These are phyloP conservation scores for Globisporangium apiculatum DNA, from an alignment of 352 stramenopile genomes.

Conservation along the genomic window DNA sequence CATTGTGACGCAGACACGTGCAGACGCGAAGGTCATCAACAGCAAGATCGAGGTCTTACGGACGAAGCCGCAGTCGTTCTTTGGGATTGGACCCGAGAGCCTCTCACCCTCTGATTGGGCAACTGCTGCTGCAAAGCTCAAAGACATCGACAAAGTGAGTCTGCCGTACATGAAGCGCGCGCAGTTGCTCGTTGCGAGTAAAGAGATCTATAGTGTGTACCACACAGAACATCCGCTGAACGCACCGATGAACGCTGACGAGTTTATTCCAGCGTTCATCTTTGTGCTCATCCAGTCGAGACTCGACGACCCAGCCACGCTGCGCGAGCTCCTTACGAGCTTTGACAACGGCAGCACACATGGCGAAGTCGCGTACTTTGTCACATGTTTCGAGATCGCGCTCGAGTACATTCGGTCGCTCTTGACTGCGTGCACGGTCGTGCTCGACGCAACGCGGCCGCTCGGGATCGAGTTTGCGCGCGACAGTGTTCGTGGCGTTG, in stretches of 20 bases:
- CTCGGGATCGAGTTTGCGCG: slow-evolving; percentile 76
- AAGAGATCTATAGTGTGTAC: slow-evolving; percentile 80
- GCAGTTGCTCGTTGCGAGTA: slow-evolving; percentile 63
- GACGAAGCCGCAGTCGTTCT: slow-evolving; percentile 76
- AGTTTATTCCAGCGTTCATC: slow-evolving; percentile 86
- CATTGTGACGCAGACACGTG: slow-evolving; percentile 44
- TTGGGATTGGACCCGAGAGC: slow-evolving; percentile 66
- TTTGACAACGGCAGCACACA: slow-evolving; percentile 62
- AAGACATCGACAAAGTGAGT: slow-evolving; percentile 71
- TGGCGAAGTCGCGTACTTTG: slow-evolving; percentile 82
- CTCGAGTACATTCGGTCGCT: slow-evolving; percentile 85
- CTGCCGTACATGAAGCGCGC: slow-evolving; percentile 80
- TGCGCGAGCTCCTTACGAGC: slow-evolving; percentile 78
- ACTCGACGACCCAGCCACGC: slow-evolving; percentile 53
- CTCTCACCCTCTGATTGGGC: slow-evolving; percentile 56
- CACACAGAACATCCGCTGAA: slow-evolving; percentile 63
- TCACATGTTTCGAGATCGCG: slow-evolving; percentile 83
- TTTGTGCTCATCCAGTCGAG: slow-evolving; percentile 78
- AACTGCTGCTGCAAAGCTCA: slow-evolving; percentile 51
- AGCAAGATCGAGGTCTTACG: slow-evolving; percentile 80
- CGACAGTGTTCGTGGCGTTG: slow-evolving; percentile 36
- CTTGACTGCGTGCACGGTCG: slow-evolving; percentile 71
- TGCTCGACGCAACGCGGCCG: slow-evolving; percentile 55
- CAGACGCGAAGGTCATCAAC: slow-evolving; percentile 68
- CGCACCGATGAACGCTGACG: slow-evolving; percentile 77